Percentiles rank a stretch among this genome's conserved stretches.
Evolutionary conservation across 192 early-diverging fungal species (phyloP).

Genomic region (Coemansia erecta): DNA sequence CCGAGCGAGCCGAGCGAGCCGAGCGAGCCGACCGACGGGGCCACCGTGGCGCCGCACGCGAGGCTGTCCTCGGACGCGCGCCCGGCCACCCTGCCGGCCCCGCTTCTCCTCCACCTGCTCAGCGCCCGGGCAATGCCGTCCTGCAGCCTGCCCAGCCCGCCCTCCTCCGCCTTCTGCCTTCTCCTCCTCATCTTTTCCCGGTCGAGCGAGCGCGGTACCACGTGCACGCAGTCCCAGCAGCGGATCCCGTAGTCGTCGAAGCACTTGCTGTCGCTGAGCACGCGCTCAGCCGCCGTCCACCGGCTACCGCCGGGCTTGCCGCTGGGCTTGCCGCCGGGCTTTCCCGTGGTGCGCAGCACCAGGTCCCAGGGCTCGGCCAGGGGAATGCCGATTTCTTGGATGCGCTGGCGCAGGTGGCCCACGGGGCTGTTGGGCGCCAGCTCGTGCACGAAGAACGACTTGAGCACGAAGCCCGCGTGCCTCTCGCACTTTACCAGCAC

Average conservation of each 20-base stretch:
- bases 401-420: conserved; percentile 12
- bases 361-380: conserved; percentile 16
- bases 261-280: conserved; percentile 1
- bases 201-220: conserved; percentile 13
- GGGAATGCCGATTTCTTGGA: not conserved
- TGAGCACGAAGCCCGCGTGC: not conserved
- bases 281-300: not conserved
- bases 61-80: too few relatives aligned
- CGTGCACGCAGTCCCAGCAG: conserved; percentile 30
- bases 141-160: not conserved
- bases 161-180: too few relatives aligned
- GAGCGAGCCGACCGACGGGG: too few relatives aligned
- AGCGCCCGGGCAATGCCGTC: not conserved
- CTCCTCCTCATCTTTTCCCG: too few relatives aligned
- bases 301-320: too few relatives aligned
- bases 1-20: not conserved
- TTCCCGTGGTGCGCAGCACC: not conserved
- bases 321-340: not conserved
- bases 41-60: too few relatives aligned
- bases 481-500: conserved; percentile 16
- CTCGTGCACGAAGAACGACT: conserved; percentile 40
- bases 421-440: conserved; percentile 28
- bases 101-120: not conserved
- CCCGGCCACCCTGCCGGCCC: too few relatives aligned
- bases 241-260: conserved; percentile 25